Conservation (phyloP, 1,284 basidiomycete genomes). For the Fomitopsis pinicola region DNA sequence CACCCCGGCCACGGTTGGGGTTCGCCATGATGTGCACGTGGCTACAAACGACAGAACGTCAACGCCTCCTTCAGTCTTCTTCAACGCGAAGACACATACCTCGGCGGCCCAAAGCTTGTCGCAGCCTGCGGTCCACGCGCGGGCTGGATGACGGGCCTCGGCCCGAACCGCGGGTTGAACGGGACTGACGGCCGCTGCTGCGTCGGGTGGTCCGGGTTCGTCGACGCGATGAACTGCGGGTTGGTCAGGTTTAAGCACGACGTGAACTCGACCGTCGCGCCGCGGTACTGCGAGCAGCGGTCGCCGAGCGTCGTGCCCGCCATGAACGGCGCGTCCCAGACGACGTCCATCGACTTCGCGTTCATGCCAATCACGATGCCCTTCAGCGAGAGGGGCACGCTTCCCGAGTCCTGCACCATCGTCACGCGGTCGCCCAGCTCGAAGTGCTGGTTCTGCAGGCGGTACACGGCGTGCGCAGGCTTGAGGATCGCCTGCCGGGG, state of each 20-base stretch:
- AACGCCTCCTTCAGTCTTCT: conserved; percentile 3
- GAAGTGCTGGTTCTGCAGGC: conserved; percentile 90
- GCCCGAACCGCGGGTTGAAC: conserved; percentile 68
- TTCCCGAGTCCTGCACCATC: conserved; percentile 95
- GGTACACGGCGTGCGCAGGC: conserved; percentile 86
- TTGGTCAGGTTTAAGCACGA: conserved; percentile 83
- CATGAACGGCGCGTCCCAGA: conserved; percentile 96
- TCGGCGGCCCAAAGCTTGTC: conserved; percentile 50
- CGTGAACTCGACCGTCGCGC: conserved; percentile 80
- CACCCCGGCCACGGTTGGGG: conserved; percentile 56
- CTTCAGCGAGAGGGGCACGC: conserved; percentile 87
- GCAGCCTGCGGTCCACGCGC: conserved; percentile 46
- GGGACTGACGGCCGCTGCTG: conserved; percentile 39
- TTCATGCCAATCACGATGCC: conserved; percentile 92
- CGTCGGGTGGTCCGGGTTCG: conserved; percentile 45
- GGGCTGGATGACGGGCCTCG: conserved; percentile 56
- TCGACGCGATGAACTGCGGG: conserved; percentile 77
- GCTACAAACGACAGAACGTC: conserved; percentile 11
- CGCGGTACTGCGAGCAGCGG: conserved; percentile 86
- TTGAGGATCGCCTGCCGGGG: conserved; percentile 95
- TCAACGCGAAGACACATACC: conserved; percentile 21
- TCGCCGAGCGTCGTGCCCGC: conserved; percentile 87
- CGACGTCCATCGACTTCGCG: conserved; percentile 87
- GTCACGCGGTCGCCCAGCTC: conserved; percentile 92
- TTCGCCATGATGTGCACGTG: conserved; percentile 59